These are phyloP conservation scores for Candida insectalens DNA, from an alignment of 805 yeast genomes.

Conservation along the genomic window DNA sequence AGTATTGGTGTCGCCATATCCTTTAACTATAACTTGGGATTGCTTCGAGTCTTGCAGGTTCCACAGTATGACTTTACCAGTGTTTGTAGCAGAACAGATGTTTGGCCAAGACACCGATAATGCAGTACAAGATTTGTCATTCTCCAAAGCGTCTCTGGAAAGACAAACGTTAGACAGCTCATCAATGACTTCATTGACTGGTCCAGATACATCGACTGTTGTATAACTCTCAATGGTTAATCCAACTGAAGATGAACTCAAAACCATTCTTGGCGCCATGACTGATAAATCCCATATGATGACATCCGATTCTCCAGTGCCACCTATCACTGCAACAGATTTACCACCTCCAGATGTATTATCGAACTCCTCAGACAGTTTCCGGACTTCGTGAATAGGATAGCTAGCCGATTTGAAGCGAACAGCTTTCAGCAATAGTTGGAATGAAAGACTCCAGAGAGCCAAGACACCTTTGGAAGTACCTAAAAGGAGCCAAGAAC, in stretches of 20 bases:
- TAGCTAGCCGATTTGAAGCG: conserved; percentile 32
- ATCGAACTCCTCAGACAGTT: conserved; percentile 31
- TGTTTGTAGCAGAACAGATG: conserved; percentile 11
- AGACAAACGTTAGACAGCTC: conserved; percentile 11
- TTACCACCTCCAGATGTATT: conserved; percentile 27
- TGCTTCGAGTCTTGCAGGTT: conserved; percentile 21
- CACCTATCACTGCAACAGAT: conserved; percentile 56
- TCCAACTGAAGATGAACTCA: conserved; percentile 15
- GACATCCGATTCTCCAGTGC: conserved; percentile 47
- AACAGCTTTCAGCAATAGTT: conserved; percentile 51
- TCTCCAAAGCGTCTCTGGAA: conserved; percentile 5
- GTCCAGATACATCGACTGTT: conserved; percentile 14
- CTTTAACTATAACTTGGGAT: conserved; percentile 24
- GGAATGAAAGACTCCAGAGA: conserved; percentile 76
- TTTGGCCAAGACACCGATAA: conserved; percentile 5
- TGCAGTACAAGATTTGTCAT: conserved; percentile 19
- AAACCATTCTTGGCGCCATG: conserved; percentile 36
- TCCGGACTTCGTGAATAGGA: conserved; percentile 39
- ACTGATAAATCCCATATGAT: conserved; percentile 70
- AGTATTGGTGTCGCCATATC: conserved; percentile 4
- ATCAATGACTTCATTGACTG: conserved; percentile 15
- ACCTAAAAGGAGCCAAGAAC: conserved; percentile 63
- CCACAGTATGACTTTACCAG: conserved; percentile 27
- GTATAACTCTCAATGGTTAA: conserved; percentile 18
- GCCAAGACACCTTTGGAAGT: conserved; percentile 65